A percentile compares a stretch with the other conserved stretches of the same genome.
Evolutionary conservation across 148 eudicot genomes (phyloP).

Genomic region (Polygonum maritimum): DNA sequence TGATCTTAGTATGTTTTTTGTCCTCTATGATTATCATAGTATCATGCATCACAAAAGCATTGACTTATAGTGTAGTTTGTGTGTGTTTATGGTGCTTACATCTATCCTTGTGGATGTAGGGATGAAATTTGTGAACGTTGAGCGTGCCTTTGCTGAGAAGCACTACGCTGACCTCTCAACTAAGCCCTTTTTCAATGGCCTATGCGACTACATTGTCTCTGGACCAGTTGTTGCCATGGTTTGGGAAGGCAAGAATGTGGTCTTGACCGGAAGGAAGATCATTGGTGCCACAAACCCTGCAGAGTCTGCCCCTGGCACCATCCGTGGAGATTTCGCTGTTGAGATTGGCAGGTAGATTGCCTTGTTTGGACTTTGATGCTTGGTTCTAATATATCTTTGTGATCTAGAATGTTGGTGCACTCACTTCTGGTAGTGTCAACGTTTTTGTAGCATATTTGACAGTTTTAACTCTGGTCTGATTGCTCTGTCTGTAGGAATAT

Average conservation of each 20-base stretch:
- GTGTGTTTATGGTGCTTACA: too few species aligned
- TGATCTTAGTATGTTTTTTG: too few species aligned
- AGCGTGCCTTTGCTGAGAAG: slow-evolving; percentile 70
- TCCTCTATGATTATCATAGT: too few species aligned
- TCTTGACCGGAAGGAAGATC: slow-evolving; percentile 74
- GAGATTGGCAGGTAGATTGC: slow-evolving; percentile 73
- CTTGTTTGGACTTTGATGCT: too few species aligned
- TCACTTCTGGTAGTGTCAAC: not conserved
- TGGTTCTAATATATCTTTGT: too few species aligned
- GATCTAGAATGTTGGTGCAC: not conserved
- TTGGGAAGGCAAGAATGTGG: slow-evolving; percentile 91
- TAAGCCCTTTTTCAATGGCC: slow-evolving; percentile 76
- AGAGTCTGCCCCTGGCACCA: slow-evolving; percentile 87
- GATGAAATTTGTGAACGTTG: slow-evolving; percentile 64
- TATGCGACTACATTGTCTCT: slow-evolving; percentile 82
- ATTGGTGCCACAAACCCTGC: slow-evolving; percentile 94
- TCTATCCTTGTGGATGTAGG: slow-evolving; percentile 21
- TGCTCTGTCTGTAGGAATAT: slow-evolving; percentile 40
- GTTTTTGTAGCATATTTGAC: too few species aligned
- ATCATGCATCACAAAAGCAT: too few species aligned
- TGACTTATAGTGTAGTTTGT: too few species aligned
- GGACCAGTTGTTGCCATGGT: slow-evolving; percentile 97
- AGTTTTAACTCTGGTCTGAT: too few species aligned
- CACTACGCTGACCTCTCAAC: slow-evolving; percentile 82
- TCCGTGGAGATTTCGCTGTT: slow-evolving; percentile 88